These are phyloP conservation scores for Botrytis aclada DNA, from an alignment of 2,329 filamentous ascomycete genomes.

Conservation along the genomic window DNA sequence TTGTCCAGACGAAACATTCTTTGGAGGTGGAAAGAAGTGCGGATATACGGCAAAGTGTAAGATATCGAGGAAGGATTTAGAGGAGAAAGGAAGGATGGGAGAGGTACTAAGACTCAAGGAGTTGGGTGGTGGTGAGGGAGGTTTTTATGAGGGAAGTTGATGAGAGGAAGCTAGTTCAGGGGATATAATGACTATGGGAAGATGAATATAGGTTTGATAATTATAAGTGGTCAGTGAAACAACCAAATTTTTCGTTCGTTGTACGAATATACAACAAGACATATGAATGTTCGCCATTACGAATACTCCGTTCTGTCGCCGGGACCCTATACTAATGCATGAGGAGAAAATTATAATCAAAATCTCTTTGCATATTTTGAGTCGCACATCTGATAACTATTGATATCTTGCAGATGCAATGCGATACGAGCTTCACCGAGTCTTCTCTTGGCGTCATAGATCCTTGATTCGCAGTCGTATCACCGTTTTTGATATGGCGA, in stretches of 20 bases:
- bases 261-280: neutral
- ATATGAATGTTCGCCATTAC: neutral
- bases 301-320: neutral
- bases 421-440: neutral
- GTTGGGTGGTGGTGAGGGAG: slow-evolving; percentile 18
- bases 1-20: slow-evolving; percentile 45
- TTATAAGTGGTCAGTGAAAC: neutral
- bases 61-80: slow-evolving; percentile 39
- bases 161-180: neutral
- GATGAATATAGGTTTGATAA: neutral
- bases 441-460: neutral
- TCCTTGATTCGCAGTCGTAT: neutral
- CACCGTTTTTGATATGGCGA: neutral
- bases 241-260: neutral
- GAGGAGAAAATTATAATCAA: neutral
- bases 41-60: slow-evolving; percentile 46
- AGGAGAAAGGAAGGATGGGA: slow-evolving; percentile 35
- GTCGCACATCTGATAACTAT: slow-evolving; percentile 1
- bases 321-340: neutral
- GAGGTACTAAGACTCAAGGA: slow-evolving; percentile 7
- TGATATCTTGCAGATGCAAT: neutral
- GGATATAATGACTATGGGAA: neutral
- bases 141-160: slow-evolving; percentile 25
- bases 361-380: neutral
- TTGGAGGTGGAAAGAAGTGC: slow-evolving; percentile 40